These are phyloP conservation scores for Pouteria glomerata DNA, from an alignment of 148 eudicot species.

Conservation along the genomic window DNA sequence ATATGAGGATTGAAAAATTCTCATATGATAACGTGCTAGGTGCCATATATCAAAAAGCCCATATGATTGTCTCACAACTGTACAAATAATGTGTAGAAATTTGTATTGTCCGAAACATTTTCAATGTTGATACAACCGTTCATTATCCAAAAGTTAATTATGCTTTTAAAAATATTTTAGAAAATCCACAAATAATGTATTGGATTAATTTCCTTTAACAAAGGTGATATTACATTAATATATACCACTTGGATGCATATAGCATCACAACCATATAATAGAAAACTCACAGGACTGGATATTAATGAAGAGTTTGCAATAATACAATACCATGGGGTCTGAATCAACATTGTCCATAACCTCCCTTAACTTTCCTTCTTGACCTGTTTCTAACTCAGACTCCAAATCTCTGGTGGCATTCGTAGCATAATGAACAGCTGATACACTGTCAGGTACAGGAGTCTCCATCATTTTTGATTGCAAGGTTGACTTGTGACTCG, in stretches of 20 bases:
- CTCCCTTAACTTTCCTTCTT: constrained; percentile 79
- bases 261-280: background rate
- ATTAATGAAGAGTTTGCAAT: background rate
- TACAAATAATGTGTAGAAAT: background rate
- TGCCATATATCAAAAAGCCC: background rate
- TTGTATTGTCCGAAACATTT: background rate
- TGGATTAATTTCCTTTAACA: background rate
- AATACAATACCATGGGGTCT: constrained; percentile 36
- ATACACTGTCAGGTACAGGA: constrained; percentile 63
- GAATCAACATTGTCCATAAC: constrained; percentile 63
- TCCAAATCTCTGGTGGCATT: constrained; percentile 67
- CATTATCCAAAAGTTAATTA: background rate
- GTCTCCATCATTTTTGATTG: constrained; percentile 62
- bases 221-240: background rate
- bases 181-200: background rate
- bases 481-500: constrained; percentile 84
- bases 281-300: background rate
- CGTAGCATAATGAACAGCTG: constrained; percentile 71
- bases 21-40: background rate
- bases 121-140: background rate
- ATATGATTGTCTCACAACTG: background rate
- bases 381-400: constrained; percentile 61
- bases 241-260: background rate
- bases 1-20: background rate
- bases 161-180: background rate